These are phyloP conservation scores for Scytalidium sp. DNA, from an alignment of 2,329 filamentous ascomycete species.

Conservation along the genomic window DNA sequence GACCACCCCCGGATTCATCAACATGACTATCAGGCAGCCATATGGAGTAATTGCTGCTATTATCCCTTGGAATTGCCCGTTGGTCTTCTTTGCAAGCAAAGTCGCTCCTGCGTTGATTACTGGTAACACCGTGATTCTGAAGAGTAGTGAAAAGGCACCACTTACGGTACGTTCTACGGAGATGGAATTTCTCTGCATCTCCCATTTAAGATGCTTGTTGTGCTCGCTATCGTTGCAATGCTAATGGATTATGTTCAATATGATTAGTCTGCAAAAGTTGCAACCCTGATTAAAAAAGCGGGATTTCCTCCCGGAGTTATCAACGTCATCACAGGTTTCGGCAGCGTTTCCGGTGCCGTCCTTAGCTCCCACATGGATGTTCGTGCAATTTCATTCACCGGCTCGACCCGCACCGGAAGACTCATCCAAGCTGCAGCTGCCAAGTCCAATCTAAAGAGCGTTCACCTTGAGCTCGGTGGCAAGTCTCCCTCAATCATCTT, in stretches of 20 bases:
- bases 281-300: conserved; percentile 33
- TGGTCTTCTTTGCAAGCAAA: conserved; percentile 47
- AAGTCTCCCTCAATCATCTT: conserved; percentile 63
- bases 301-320: conserved; percentile 42
- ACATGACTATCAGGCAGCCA: conserved; percentile 61
- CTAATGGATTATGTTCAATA: conserved; percentile 1
- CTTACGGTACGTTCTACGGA: conserved; percentile 45
- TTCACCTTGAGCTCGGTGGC: conserved; percentile 61
- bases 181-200: not conserved
- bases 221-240: not conserved
- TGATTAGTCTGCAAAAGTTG: conserved; percentile 28
- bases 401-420: conserved; percentile 65
- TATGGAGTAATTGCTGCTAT: conserved; percentile 51
- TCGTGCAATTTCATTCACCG: conserved; percentile 60
- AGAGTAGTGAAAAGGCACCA: conserved; percentile 61
- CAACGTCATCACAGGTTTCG: conserved; percentile 33
- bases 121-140: conserved; percentile 57
- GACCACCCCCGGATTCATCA: conserved; percentile 41
- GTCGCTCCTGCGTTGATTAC: conserved; percentile 57
- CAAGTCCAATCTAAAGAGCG: conserved; percentile 54
- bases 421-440: conserved; percentile 70
- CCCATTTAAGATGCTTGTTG: not conserved
- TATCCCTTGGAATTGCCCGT: conserved; percentile 54
- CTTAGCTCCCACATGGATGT: conserved; percentile 29
- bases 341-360: conserved; percentile 22